phyloP scores from a whole-genome alignment of 352 stramenopile species.

The Plasmopara muralis region DNA sequence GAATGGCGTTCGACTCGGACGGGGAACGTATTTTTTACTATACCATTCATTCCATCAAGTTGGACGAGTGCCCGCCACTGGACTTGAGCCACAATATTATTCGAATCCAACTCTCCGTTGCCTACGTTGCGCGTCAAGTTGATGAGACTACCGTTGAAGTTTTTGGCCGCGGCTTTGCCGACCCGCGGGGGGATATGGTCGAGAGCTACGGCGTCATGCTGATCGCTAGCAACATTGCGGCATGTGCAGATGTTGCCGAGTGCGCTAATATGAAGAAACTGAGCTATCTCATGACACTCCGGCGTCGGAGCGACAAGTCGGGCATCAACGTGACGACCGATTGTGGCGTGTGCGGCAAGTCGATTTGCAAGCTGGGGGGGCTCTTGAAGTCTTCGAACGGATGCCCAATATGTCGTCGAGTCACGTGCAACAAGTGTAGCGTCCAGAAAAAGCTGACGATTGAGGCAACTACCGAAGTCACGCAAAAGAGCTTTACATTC shows the following conservation, averaged over 20 bases:
- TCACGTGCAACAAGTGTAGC: slow-evolving; percentile 41
- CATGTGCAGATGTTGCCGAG: slow-evolving; percentile 25
- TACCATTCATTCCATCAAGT: slow-evolving; percentile 32
- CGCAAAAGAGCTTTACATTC: slow-evolving; percentile 48
- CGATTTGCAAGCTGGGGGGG: slow-evolving; percentile 19
- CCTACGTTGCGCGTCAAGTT: slow-evolving; percentile 39
- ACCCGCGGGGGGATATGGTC: slow-evolving; percentile 36
- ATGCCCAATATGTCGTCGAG: slow-evolving; percentile 28
- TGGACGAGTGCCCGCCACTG: slow-evolving; percentile 22
- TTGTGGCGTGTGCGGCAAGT: slow-evolving; percentile 30
- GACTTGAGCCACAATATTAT: slow-evolving; percentile 28
- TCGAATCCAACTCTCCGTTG: slow-evolving; percentile 34
- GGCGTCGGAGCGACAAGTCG: slow-evolving; percentile 16
- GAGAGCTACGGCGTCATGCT: slow-evolving; percentile 33
- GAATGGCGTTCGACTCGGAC: slow-evolving; percentile 34
- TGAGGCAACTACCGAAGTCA: slow-evolving; percentile 29
- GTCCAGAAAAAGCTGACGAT: slow-evolving; percentile 44
- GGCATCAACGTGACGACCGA: slow-evolving; percentile 8
- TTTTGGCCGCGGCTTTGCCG: slow-evolving; percentile 43
- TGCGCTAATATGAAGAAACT: slow-evolving; percentile 58
- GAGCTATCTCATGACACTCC: slow-evolving; percentile 39
- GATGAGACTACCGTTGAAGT: slow-evolving; percentile 35
- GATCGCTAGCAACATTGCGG: slow-evolving; percentile 29
- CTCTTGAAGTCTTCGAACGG: slow-evolving; percentile 16
- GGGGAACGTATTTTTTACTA: slow-evolving; percentile 38